Conservation (phyloP, 2,329 filamentous ascomycete species). For the Ceratocystis albifundus region DNA sequence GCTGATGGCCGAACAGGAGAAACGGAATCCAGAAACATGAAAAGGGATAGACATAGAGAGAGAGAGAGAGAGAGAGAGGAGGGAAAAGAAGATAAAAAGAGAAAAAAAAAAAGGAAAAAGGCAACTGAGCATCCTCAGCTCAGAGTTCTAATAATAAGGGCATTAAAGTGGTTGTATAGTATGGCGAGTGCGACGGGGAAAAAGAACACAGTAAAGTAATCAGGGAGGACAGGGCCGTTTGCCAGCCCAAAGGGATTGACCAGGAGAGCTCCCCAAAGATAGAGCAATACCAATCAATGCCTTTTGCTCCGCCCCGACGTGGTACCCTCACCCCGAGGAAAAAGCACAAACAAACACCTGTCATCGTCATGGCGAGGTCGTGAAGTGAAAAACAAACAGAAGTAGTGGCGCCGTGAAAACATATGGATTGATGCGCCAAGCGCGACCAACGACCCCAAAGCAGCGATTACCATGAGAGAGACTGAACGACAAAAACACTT, state of each 20-base stretch:
- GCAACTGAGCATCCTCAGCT: background rate
- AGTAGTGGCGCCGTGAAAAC: background rate
- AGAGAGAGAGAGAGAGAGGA: background rate
- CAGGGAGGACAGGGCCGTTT: constrained; percentile 13
- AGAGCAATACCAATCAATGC: constrained; percentile 4
- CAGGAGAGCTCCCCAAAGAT: too few relatives aligned
- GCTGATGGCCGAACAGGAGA: background rate
- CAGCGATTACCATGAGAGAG: background rate
- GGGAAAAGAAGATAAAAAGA: background rate
- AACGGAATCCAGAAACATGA: background rate
- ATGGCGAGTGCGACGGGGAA: background rate
- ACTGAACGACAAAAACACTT: too few relatives aligned
- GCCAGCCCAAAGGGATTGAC: background rate
- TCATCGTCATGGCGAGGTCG: constrained; percentile 10
- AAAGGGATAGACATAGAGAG: background rate
- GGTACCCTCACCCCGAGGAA: background rate
- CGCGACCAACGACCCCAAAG: background rate
- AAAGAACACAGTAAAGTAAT: constrained; percentile 15
- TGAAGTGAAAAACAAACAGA: constrained; percentile 8
- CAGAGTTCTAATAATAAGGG: background rate
- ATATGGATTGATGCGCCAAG: background rate
- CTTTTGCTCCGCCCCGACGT: background rate
- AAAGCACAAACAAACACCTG: background rate
- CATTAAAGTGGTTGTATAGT: background rate
- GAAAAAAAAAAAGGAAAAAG: background rate